Base-by-base conservation (phyloP, 176 grass and related monocot species). In the Carex pumila region DNA sequence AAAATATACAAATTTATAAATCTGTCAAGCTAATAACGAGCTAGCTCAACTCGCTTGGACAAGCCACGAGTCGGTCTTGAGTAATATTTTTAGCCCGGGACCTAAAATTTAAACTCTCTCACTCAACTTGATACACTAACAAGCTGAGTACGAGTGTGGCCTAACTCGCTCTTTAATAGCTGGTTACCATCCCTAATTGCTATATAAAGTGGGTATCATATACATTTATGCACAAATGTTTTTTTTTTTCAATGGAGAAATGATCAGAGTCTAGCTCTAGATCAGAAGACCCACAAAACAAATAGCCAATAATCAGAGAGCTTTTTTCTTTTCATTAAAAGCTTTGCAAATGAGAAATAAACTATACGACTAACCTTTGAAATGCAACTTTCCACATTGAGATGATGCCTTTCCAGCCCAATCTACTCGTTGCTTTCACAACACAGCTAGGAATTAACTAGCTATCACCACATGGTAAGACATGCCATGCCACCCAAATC, bases 401-500 rank as follows among this genome's bases (percentile, higher is more conserved):
- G 90, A 76, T 61, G 59, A 82, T 66, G 36, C 10, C 39, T 82
- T 82, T 82, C 39, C 37, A 82, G 83, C 83, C 68, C 18, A 75
- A 43, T 64, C 52, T 50, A 57, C 71, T 54, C 47, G 5, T 79
- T 49, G 58, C 84, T 70, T 87, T 82, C 66, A 21, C 69, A 86
- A 81, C 74, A 50, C 11, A 11, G 32, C 32, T 34, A 34, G 32
- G 32, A 34, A 11, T 64, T 37, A 25, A 43, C 70, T 73, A 37
- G 32, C 15, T 68, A 47, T 69, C 34, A 73, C 55, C 84, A 62
- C 55, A 73, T 80, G 71, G 86, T 87, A 84, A 91, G 89, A 91
- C 87, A 91, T 84, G 47, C 90, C 90, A 94, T 78, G 93, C 84
- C 80, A 90, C 90, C 88, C 64, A 85, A 92, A 94, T 94, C 90